Evolutionary conservation across 2,329 filamentous ascomycete species (phyloP).

Genomic region (Penicillium digitatum): DNA sequence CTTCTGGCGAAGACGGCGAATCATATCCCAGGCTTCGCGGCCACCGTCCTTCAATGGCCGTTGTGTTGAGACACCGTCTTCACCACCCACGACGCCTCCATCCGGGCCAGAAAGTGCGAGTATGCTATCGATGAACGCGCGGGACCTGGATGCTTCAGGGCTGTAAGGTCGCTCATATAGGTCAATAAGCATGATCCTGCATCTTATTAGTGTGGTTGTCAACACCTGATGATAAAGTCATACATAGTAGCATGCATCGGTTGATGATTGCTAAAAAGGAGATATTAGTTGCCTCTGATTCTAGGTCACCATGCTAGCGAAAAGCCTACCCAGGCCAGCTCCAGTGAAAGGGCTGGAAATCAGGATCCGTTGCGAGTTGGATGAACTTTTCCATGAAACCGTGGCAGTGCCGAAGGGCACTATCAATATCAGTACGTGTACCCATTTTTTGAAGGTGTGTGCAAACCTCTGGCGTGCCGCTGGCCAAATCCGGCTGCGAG

Average conservation of each 20-base stretch:
- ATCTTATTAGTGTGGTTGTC: constrained; percentile 1
- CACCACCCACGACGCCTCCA: constrained; percentile 45
- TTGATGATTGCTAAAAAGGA: constrained; percentile 36
- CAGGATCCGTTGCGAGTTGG: constrained; percentile 45
- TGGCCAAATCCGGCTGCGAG: constrained; percentile 47
- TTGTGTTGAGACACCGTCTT: constrained; percentile 44
- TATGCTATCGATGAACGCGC: constrained; percentile 46
- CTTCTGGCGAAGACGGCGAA: constrained; percentile 45
- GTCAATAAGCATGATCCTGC: constrained; percentile 48
- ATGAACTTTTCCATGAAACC: constrained; percentile 50
- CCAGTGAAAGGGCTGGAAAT: constrained; percentile 49
- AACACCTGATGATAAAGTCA: neutral
- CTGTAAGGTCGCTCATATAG: constrained; percentile 47
- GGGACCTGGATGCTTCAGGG: constrained; percentile 43
- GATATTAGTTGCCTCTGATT: constrained; percentile 11
- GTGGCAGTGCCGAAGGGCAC: constrained; percentile 47
- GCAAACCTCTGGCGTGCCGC: constrained; percentile 44
- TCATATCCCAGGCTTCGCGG: constrained; percentile 49
- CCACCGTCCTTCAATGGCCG: constrained; percentile 47
- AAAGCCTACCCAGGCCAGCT: constrained; percentile 43
- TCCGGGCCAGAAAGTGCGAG: constrained; percentile 46
- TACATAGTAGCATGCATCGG: constrained; percentile 46
- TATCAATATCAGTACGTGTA: constrained; percentile 16
- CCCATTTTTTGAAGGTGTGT: neutral
- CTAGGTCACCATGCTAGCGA: neutral